phyloP scores from a whole-genome alignment of 805 yeast species.

The Tetrapisispora pingtungensis region DNA sequence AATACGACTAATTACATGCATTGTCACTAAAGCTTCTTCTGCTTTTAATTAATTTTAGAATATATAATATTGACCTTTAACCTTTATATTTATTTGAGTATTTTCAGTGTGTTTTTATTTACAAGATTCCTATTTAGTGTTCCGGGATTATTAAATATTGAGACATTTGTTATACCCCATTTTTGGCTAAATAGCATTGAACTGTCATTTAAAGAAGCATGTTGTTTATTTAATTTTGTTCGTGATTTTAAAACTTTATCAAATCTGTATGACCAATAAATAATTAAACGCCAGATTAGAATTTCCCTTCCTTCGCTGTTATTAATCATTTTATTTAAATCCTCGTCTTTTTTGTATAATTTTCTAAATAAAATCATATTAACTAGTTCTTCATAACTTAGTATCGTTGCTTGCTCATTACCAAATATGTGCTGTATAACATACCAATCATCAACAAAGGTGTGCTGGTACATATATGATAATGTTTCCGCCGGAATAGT shows the following conservation, averaged over 20 bases:
- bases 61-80: no score
- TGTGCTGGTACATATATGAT: conserved; percentile 44
- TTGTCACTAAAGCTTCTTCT: background rate
- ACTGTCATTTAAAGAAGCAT: conserved; percentile 19
- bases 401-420: conserved; percentile 4
- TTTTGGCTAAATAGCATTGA: conserved; percentile 25
- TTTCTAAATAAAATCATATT: conserved; percentile 49
- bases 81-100: background rate
- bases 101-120: background rate
- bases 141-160: conserved; percentile 20
- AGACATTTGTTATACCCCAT: conserved; percentile 27
- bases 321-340: conserved; percentile 26
- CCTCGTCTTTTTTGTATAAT: conserved; percentile 32
- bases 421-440: conserved; percentile 11
- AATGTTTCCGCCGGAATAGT: conserved; percentile 28
- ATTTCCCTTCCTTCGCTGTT: conserved; percentile 31
- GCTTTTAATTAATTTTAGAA: background rate
- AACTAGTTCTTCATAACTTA: conserved; percentile 42
- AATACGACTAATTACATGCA: no score
- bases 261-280: conserved; percentile 33
- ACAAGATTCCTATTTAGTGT: conserved; percentile 6
- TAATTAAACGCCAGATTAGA: conserved; percentile 31
- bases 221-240: no score
- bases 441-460: conserved; percentile 27
- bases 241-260: conserved; percentile 20